Conservation (phyloP, 2,329 filamentous ascomycete species). For the Fusarium longipes region DNA sequence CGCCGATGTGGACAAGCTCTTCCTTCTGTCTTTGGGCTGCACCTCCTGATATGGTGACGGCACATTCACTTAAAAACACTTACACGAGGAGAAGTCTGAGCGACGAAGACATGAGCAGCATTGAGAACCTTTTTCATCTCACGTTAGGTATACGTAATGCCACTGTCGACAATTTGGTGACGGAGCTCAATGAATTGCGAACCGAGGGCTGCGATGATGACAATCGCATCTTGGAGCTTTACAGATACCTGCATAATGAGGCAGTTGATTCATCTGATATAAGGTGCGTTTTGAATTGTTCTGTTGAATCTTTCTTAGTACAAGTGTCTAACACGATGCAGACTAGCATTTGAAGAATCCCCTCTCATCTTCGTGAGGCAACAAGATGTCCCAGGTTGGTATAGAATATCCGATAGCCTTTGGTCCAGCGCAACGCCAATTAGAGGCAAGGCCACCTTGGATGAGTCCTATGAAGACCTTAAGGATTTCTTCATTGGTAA, state of each 20-base stretch:
- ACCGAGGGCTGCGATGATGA: neutral
- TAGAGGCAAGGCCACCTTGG: slow-evolving; percentile 18
- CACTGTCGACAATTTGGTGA: neutral
- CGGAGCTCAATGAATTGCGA: neutral
- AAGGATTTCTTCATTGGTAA: slow-evolving; percentile 21
- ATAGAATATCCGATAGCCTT: slow-evolving; percentile 24
- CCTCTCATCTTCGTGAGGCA: slow-evolving; percentile 9
- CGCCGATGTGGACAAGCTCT: neutral
- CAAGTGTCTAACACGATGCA: neutral
- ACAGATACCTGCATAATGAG: slow-evolving; percentile 17
- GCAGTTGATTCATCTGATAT: neutral
- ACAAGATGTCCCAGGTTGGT: slow-evolving; percentile 1
- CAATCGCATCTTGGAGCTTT: neutral
- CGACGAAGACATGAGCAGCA: slow-evolving; percentile 5
- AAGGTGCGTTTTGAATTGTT: neutral
- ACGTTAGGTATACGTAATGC: slow-evolving; percentile 11
- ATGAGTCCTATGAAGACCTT: slow-evolving; percentile 4
- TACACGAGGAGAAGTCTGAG: slow-evolving; percentile 2
- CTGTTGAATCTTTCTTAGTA: accelerated
- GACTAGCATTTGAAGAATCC: slow-evolving; percentile 15
- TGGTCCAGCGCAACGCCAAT: slow-evolving; percentile 33
- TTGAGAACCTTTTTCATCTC: slow-evolving; percentile 6
- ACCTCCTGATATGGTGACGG: slow-evolving; percentile 1
- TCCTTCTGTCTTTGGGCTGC: slow-evolving; percentile 16
- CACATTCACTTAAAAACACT: neutral